phyloP scores from a whole-genome alignment of 352 stramenopile species.

The Phytophthora pini region DNA sequence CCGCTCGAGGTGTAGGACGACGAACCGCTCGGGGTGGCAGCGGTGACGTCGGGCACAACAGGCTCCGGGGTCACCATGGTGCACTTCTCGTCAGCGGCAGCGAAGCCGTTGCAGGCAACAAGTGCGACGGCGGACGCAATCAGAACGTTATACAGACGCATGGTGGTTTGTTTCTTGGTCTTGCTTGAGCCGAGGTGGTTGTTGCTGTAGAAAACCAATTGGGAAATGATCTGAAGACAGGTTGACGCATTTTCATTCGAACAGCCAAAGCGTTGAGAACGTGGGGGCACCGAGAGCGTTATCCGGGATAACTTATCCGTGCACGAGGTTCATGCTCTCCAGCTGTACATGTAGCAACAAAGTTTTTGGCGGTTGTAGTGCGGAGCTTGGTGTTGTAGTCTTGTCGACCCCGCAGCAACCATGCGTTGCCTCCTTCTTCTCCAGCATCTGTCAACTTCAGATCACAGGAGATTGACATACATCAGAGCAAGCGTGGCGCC shows the following conservation, averaged over 20 bases:
- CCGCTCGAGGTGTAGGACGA: background rate
- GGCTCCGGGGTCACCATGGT: slow-evolving; percentile 7
- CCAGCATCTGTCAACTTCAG: slow-evolving; percentile 5
- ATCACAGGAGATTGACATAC: slow-evolving; percentile 8
- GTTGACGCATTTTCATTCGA: slow-evolving; percentile 4
- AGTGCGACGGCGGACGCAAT: slow-evolving; percentile 8
- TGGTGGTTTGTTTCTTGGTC: slow-evolving; percentile 9
- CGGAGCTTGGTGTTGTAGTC: background rate
- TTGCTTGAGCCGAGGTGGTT: slow-evolving; percentile 2
- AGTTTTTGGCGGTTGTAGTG: background rate
- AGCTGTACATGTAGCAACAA: background rate
- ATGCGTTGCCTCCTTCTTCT: slow-evolving; percentile 1
- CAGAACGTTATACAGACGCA: slow-evolving; percentile 16
- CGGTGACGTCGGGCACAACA: background rate
- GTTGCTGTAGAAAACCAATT: slow-evolving; percentile 8
- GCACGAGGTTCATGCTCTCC: background rate
- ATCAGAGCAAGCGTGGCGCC: background rate
- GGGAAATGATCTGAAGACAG: background rate
- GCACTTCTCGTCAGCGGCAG: slow-evolving; percentile 5
- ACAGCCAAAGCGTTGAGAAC: background rate
- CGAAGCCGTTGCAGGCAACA: slow-evolving; percentile 7
- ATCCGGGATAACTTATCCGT: no score
- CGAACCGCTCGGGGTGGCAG: slow-evolving; percentile 1
- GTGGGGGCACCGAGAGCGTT: no score
- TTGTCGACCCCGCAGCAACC: background rate